Conservation (phyloP, 208 protist genomes). For the Leishmania tarentolae region DNA sequence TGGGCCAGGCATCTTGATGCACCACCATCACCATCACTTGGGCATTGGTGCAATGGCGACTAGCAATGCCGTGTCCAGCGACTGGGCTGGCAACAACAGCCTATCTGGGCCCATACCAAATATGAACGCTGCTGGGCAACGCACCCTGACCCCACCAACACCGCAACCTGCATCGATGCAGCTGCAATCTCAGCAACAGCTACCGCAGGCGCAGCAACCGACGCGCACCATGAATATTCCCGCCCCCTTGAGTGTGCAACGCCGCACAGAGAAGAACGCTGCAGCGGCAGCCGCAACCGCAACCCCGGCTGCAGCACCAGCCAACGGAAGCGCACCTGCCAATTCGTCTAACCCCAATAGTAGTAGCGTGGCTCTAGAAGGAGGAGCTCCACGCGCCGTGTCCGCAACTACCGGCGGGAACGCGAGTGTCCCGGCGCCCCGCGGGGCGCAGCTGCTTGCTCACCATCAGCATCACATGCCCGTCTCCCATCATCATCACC, state of each 20-base stretch:
- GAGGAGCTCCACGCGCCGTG: not conserved
- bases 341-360: not conserved
- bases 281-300: conserved; percentile 11
- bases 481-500: conserved; percentile 32
- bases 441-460: conserved; percentile 13
- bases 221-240: conserved; percentile 33
- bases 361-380: conserved; percentile 3
- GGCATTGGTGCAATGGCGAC: conserved; percentile 17
- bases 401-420: not conserved
- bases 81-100: conserved; percentile 35
- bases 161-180: conserved; percentile 11
- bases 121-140: not conserved
- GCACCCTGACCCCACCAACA: conserved; percentile 20
- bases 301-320: not conserved
- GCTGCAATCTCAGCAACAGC: conserved; percentile 29
- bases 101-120: conserved; percentile 5
- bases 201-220: conserved; percentile 25
- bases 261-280: conserved; percentile 21
- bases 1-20: conserved; percentile 18
- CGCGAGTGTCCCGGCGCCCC: conserved; percentile 15
- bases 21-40: conserved; percentile 41
- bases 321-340: not conserved
- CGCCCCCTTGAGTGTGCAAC: conserved; percentile 30
- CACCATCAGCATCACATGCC: conserved; percentile 37
- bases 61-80: conserved; percentile 7